Conservation (phyloP, 768 basidiomycete genomes). For the Mrakia frigida region DNA sequence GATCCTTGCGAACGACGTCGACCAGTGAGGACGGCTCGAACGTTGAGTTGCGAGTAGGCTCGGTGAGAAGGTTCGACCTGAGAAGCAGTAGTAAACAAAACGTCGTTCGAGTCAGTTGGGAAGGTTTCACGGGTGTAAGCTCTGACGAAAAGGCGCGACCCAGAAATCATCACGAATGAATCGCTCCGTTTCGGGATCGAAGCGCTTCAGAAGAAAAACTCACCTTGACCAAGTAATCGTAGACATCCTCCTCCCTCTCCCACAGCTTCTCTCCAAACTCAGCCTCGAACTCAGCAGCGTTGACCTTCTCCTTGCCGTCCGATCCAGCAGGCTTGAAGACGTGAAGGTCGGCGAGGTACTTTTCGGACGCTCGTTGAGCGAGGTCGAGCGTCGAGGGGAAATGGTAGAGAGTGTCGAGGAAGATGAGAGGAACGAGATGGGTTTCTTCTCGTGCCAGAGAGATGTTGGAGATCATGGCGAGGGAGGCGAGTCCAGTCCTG, state of each 20-base stretch:
- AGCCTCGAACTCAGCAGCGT: slow-evolving; percentile 66
- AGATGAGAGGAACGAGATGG: slow-evolving; percentile 68
- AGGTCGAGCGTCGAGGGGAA: slow-evolving; percentile 89
- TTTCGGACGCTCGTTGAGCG: slow-evolving; percentile 69
- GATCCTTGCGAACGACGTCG: slow-evolving; percentile 88
- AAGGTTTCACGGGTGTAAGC: not conserved
- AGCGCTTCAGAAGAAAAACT: slow-evolving; percentile 33
- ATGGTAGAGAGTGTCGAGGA: slow-evolving; percentile 94
- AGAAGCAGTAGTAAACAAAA: not conserved
- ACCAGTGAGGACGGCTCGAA: slow-evolving; percentile 88
- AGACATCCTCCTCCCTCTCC: slow-evolving; percentile 78
- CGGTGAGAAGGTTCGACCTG: slow-evolving; percentile 90
- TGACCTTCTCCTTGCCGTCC: slow-evolving; percentile 42
- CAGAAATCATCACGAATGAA: not conserved
- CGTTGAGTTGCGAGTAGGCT: slow-evolving; percentile 72
- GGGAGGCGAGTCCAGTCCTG: slow-evolving; percentile 78
- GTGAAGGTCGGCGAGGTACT: slow-evolving; percentile 67
- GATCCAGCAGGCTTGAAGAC: slow-evolving; percentile 75
- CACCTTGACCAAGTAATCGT: slow-evolving; percentile 90
- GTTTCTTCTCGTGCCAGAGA: slow-evolving; percentile 47
- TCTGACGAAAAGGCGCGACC: not conserved
- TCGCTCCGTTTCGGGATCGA: not conserved
- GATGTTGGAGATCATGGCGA: slow-evolving; percentile 89
- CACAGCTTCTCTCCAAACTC: slow-evolving; percentile 76
- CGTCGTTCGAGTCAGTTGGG: not conserved